Conservation (phyloP, 2,329 filamentous ascomycete species). For the Trichoderma lentiforme region DNA sequence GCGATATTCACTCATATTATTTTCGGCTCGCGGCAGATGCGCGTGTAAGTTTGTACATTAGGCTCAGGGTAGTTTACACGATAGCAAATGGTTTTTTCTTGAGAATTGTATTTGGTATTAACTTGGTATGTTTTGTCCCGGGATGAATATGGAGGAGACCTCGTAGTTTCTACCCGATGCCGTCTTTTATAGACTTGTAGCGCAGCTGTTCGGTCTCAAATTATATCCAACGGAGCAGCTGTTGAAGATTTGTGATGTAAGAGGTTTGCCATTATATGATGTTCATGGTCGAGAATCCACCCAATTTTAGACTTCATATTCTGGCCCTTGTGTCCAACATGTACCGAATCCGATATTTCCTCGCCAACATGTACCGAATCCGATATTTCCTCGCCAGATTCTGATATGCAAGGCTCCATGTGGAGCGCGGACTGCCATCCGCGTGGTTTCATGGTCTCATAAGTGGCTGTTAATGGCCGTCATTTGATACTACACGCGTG, state of each 20-base stretch:
- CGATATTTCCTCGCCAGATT: too few species aligned
- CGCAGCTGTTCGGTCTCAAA: not conserved
- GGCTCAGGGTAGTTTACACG: not conserved
- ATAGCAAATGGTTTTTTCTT: slow-evolving; percentile 4
- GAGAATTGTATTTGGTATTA: not conserved
- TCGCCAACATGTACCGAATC: too few species aligned
- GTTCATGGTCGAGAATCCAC: not conserved
- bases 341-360: too few species aligned
- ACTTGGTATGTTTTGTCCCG: not conserved
- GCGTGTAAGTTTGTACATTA: slow-evolving; percentile 11
- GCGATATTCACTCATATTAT: not conserved
- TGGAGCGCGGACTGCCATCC: not conserved
- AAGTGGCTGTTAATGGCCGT: not conserved
- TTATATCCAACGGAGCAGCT: not conserved
- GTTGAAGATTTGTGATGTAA: not conserved
- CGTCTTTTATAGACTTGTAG: not conserved
- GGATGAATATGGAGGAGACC: not conserved
- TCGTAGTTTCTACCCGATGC: too few species aligned
- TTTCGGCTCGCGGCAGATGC: not conserved
- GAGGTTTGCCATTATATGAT: not conserved
- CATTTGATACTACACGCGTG: not conserved
- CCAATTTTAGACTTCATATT: not conserved
- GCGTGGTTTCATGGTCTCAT: not conserved
- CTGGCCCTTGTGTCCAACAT: not conserved
- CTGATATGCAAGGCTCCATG: rapidly evolving